Conservation (phyloP, 441 rosid genomes). For the Euphorbia celastroides region DNA sequence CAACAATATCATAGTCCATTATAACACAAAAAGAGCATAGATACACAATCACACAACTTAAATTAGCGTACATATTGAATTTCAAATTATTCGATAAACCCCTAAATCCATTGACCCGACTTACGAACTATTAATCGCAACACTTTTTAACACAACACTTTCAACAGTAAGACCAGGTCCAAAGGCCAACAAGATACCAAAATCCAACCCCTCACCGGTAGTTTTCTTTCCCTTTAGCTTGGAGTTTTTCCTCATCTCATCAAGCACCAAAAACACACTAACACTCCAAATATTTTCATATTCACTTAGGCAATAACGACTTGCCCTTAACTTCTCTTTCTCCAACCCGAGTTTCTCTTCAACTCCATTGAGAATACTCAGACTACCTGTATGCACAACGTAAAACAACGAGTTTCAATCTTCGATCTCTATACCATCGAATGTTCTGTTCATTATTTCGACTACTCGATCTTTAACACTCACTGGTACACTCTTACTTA, state of each 20-base stretch:
- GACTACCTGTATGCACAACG: conserved; percentile 1
- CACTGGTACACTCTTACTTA: background rate
- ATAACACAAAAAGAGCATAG: no score
- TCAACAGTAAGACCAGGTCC: conserved; percentile 19
- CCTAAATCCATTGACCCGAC: no score
- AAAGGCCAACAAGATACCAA: conserved; percentile 18
- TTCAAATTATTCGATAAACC: no score
- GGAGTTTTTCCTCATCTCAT: conserved; percentile 19
- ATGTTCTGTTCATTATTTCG: conserved; percentile 6
- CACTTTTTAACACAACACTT: conserved; percentile 8
- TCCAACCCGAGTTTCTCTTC: background rate
- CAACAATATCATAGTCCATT: no score
- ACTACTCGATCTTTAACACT: conserved; percentile 1
- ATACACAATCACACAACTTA: no score
- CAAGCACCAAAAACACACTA: conserved; percentile 12
- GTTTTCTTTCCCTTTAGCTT: conserved; percentile 3
- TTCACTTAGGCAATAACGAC: conserved; percentile 4
- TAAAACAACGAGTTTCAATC: conserved; percentile 19
- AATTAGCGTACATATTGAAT: no score
- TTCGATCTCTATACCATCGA: conserved; percentile 1
- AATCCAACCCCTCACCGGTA: conserved; percentile 19
- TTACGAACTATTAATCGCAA: background rate
- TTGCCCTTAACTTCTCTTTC: conserved; percentile 3
- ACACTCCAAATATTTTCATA: conserved; percentile 20
- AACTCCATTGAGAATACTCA: background rate